Base-by-base conservation (phyloP, 73 alveolate genomes). In the Paramecium primaurelia region DNA sequence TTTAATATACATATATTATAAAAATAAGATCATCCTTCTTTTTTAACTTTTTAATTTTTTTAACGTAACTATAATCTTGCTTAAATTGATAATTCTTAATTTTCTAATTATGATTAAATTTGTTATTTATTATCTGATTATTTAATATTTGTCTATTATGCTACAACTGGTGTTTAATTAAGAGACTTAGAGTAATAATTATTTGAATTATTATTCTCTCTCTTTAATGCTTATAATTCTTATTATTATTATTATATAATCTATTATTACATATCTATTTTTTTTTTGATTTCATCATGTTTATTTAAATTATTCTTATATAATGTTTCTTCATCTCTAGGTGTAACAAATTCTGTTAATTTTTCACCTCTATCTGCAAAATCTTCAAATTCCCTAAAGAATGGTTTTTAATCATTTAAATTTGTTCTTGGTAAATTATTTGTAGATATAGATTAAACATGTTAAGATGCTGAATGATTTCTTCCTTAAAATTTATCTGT, bases 301-400 rank as follows among this genome's bases (percentile, higher is more conserved):
- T 64, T 64, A 64, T 28, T 64, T 16, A 2, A 54, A 54, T 6
- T 54, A 34, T 64, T 64, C 45, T 34, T 64, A 28, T 9, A 28
- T 1, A 64, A 28, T 3, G 28, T 64, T 64, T 80, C 91, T 47
- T 44, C 91, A 30, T 22, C 54, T 26, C 91, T 80, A 6, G 91
- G 91, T 44, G 91, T 80, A 44, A 22, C 45, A 22, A 30, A 80
- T 80, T 80, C 91, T 44, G 91, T 80, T 22, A 42, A 34, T 25
- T 44, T 42, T 30, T 80, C 91, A 22, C 16, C 18, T 25, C 49
- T 80, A 25, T 80, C 91, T 42, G 73, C 36, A 64, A 64, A 64
- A 22, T 80, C 91, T 45, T 80, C 91, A 11, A 80, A 44, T 22
- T 80, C 91, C 14, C 28, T 80, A 10, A 80, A 80, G 22, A 30